Evolutionary conservation across 2,329 filamentous ascomycete genomes (phyloP).

Genomic region (Cladosporium sp.): DNA sequence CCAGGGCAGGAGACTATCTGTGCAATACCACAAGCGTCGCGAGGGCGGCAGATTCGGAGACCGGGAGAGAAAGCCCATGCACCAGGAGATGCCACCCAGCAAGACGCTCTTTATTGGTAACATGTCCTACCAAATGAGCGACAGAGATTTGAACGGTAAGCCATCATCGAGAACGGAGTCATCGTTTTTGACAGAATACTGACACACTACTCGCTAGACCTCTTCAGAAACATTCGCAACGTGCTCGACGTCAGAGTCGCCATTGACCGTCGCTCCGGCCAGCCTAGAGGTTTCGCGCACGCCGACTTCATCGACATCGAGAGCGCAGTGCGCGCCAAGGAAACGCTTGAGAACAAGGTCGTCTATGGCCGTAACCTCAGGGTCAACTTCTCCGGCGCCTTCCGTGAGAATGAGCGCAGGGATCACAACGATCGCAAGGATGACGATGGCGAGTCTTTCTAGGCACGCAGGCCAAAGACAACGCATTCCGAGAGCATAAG

Average conservation of each 20-base stretch:
- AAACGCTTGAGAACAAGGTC: slow-evolving; percentile 50
- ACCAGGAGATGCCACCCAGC: no score
- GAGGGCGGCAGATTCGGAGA: neutral
- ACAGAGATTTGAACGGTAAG: slow-evolving; percentile 66
- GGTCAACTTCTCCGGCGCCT: slow-evolving; percentile 59
- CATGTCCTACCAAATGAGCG: slow-evolving; percentile 79
- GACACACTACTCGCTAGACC: slow-evolving; percentile 33
- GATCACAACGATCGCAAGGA: no score
- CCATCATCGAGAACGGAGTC: neutral
- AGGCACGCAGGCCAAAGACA: no score
- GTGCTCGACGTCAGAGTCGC: slow-evolving; percentile 74
- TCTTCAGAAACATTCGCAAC: slow-evolving; percentile 67
- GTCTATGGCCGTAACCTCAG: slow-evolving; percentile 64
- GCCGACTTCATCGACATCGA: slow-evolving; percentile 69
- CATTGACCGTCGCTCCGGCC: slow-evolving; percentile 74
- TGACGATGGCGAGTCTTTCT: no score
- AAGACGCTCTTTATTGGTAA: slow-evolving; percentile 78
- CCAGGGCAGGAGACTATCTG: slow-evolving; percentile 59
- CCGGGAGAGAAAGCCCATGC: no score
- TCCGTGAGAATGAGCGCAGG: no score
- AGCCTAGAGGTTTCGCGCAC: slow-evolving; percentile 78
- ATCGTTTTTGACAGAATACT: neutral
- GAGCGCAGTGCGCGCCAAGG: slow-evolving; percentile 58
- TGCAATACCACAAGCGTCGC: slow-evolving; percentile 50
- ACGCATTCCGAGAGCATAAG: no score